phyloP scores from a whole-genome alignment of 768 basidiomycete genomes.

The Pisolithus microcarpus region DNA sequence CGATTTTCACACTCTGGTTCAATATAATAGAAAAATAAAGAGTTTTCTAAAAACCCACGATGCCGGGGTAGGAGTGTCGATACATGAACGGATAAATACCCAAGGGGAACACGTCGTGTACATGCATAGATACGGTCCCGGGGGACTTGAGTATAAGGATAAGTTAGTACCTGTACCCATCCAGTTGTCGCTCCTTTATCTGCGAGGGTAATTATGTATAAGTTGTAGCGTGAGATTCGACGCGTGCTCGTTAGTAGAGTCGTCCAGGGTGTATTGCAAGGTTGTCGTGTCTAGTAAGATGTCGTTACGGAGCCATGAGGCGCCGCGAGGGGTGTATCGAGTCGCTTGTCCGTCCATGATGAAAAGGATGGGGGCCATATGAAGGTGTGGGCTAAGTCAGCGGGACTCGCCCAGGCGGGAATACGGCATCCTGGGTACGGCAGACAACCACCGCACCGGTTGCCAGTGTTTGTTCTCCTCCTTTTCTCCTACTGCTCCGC shows the following conservation, averaged over 20 bases:
- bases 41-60: background rate
- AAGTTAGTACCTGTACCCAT: background rate
- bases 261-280: background rate
- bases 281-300: background rate
- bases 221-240: background rate
- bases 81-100: background rate
- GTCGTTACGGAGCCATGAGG: background rate
- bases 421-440: no score
- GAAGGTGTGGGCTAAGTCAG: no score
- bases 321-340: background rate
- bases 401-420: no score
- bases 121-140: background rate
- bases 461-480: no score
- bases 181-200: background rate
- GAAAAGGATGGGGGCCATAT: no score
- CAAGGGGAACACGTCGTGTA: background rate
- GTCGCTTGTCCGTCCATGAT: background rate
- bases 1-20: no score
- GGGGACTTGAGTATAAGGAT: background rate
- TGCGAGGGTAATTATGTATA: no score
- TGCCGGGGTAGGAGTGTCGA: background rate
- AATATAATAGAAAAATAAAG: no score
- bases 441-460: no score
- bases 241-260: background rate
- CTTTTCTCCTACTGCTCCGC: no score